Conservation (phyloP, 1,284 basidiomycete genomes). For the Hypsizygus ulmarius region DNA sequence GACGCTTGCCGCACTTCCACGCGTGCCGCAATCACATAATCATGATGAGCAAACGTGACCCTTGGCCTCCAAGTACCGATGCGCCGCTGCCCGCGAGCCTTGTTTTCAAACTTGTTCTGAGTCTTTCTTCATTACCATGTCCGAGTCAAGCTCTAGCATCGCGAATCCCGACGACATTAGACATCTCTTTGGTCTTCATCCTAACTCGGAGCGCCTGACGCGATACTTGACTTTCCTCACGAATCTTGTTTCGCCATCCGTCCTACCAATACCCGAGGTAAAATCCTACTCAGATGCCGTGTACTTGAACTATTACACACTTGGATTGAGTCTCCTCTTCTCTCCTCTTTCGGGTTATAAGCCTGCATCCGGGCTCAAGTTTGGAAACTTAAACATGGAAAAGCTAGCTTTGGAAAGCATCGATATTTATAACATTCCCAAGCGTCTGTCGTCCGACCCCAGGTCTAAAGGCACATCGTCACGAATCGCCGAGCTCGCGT, state of each 20-base stretch:
- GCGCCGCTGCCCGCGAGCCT: no score
- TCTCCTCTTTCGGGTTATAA: slow-evolving; percentile 58
- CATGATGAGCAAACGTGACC: no score
- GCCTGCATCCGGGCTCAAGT: slow-evolving; percentile 44
- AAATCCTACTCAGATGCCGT: slow-evolving; percentile 79
- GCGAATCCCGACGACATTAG: slow-evolving; percentile 25
- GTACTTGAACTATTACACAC: slow-evolving; percentile 78
- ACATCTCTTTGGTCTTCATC: slow-evolving; percentile 41
- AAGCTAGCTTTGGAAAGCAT: slow-evolving; percentile 64
- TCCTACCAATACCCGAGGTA: slow-evolving; percentile 49
- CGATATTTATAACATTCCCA: slow-evolving; percentile 74
- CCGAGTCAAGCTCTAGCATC: not conserved
- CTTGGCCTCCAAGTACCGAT: no score
- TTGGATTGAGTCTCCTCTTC: slow-evolving; percentile 80
- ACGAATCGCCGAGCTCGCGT: slow-evolving; percentile 42
- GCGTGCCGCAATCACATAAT: no score
- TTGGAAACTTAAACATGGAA: slow-evolving; percentile 47
- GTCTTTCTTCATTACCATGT: not conserved
- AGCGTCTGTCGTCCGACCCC: slow-evolving; percentile 21
- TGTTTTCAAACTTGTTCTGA: not conserved
- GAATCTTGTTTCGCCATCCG: slow-evolving; percentile 18
- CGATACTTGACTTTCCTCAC: slow-evolving; percentile 44
- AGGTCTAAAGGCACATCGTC: slow-evolving; percentile 33
- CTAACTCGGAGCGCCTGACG: slow-evolving; percentile 44
- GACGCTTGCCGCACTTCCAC: no score